Evolutionary conservation across 163 green algal species (phyloP).

Genomic region (Scenedesmus sp.): DNA sequence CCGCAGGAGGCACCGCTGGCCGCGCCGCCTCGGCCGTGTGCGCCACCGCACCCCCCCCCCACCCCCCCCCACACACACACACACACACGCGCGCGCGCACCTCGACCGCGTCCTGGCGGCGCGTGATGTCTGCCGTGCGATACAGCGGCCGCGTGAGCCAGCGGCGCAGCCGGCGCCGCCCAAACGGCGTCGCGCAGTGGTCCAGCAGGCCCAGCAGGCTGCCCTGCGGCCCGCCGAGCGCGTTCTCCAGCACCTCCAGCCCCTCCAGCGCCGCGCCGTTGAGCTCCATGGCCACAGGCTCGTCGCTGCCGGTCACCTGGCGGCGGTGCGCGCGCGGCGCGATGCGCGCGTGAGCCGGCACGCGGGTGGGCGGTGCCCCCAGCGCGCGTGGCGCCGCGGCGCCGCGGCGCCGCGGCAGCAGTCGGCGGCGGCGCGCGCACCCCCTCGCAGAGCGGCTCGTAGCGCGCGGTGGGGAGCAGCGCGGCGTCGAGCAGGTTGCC

Average conservation of each 20-base stretch:
- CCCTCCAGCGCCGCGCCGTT: conserved; percentile 94
- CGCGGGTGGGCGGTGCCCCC: too few species aligned
- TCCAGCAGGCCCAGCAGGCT: conserved; percentile 89
- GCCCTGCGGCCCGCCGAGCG: conserved; percentile 77
- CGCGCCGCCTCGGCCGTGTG: not conserved
- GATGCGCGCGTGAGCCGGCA: too few species aligned
- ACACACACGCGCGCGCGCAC: conserved; percentile 13
- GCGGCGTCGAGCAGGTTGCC: conserved; percentile 78
- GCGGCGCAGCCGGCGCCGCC: conserved; percentile 82
- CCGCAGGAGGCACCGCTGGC: too few species aligned
- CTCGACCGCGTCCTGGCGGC: conserved; percentile 85
- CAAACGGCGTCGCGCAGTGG: conserved; percentile 87
- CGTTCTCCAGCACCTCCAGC: conserved; percentile 94
- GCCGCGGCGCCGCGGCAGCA: too few species aligned
- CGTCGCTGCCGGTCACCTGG: conserved; percentile 29
- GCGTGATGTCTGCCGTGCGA: conserved; percentile 70
- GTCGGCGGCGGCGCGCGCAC: conserved; percentile 2
- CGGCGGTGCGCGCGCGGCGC: too few species aligned
- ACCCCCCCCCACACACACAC: not conserved
- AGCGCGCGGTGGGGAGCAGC: conserved; percentile 73
- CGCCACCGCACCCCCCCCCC: too few species aligned
- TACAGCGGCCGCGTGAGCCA: conserved; percentile 93
- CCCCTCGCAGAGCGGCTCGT: conserved; percentile 74
- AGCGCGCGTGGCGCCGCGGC: too few species aligned
- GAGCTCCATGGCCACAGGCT: conserved; percentile 63